Evolutionary conservation across 2,329 filamentous ascomycete genomes (phyloP).

Genomic region (Phoma sp.): DNA sequence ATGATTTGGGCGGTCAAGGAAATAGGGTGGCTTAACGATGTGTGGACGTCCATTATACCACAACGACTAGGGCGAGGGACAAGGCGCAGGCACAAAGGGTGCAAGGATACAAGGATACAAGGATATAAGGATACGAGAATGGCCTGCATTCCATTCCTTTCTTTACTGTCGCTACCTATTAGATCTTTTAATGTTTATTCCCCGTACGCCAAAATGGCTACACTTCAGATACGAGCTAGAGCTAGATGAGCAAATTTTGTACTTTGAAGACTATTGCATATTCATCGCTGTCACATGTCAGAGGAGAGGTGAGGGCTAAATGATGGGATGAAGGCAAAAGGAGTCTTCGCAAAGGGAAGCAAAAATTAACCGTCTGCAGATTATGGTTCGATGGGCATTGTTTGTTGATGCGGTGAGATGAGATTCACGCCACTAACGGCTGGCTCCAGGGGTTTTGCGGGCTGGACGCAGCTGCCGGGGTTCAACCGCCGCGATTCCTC

Average conservation of each 20-base stretch:
- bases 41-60: conserved; percentile 3
- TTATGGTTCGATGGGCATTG: conserved; percentile 23
- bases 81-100: not conserved
- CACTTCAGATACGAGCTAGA: too few relatives aligned
- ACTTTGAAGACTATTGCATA: too few relatives aligned
- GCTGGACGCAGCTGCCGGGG: conserved; percentile 27
- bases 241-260: too few relatives aligned
- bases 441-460: conserved; percentile 8
- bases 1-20: conserved; percentile 1
- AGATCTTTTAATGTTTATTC: conserved; percentile 3
- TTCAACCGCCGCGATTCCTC: conserved; percentile 27
- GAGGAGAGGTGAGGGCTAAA: not conserved
- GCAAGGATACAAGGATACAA: not conserved
- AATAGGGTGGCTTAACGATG: not conserved
- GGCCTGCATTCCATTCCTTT: not conserved
- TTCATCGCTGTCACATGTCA: not conserved
- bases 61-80: not conserved
- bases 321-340: too few relatives aligned
- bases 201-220: not conserved
- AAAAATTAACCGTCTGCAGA: conserved; percentile 1
- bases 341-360: too few relatives aligned
- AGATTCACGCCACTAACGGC: conserved; percentile 39
- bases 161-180: conserved; percentile 8
- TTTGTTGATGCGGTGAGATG: conserved; percentile 26
- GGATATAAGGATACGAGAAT: not conserved